Evolutionary conservation across 148 eudicot genomes (phyloP), one percentile per base, ranked within the genome.

Genomic region (Linanthus parryae): DNA sequence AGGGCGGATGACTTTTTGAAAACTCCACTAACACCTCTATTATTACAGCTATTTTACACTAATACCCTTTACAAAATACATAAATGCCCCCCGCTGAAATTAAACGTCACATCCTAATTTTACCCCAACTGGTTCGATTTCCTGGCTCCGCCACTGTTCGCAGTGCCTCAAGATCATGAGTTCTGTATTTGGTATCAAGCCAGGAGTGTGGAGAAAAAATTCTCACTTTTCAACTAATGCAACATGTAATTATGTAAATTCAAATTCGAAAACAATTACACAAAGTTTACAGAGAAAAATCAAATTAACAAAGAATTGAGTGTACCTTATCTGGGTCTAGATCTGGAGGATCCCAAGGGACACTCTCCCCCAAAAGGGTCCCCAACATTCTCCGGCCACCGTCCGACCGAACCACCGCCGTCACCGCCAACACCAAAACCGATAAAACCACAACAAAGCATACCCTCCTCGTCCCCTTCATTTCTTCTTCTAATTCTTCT

Each of bases 341-440:
- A 0, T 64, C 59, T 22, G 42, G 50, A 27, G 51, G 23, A 43
- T 60, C 41, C 54, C 49, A 28, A 44, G 48, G 54, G 46, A 56
- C 24, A 22, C 64, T 64, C 54, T 67, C 23, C 14, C 40, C 57
- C 5, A 21, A 7, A 44, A 33, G 59, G 48, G 38, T 61, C 15
- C 68, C 59, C 7, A 66, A 63, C 23, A 62, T 24, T n/a, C 41
- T 73, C 61, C 52, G 53, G 59, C 59, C 61, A 35, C 50, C 68
- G 49, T 58, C 74, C 33, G 71, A 66, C 49, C 50, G 47, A 45
- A 22, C 54, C 1, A 48, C 65, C 48, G 54, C 66, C 24, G n/a
- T n/a, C n/a, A 57, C 65, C 5, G 59, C 35, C 16, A 65, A 71
- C 46, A 78, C n/a, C 59, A 69, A 54, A 61, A 64, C 70, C 44